A percentile compares a stretch with the other conserved stretches of the same genome.
Conservation (phyloP, 2,329 filamentous ascomycete species). For the Penicillium sp. region DNA sequence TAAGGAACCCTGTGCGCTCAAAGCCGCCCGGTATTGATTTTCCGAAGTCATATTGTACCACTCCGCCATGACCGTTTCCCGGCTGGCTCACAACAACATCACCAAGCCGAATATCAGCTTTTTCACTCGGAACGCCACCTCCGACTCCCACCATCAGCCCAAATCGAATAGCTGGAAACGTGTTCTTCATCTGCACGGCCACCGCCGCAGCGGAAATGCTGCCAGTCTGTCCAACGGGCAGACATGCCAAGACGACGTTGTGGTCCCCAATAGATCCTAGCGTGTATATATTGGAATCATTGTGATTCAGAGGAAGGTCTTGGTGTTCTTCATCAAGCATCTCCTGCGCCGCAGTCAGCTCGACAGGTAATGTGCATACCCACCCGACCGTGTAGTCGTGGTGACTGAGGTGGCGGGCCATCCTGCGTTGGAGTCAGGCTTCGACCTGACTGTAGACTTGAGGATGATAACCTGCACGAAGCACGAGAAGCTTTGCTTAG, state of each 20-base stretch:
- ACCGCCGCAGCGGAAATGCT: slow-evolving; percentile 27
- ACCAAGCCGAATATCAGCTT: slow-evolving; percentile 32
- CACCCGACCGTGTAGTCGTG: slow-evolving; percentile 37
- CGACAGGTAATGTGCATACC: slow-evolving; percentile 36
- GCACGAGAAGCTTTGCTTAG: too few relatives aligned
- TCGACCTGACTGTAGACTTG: too few relatives aligned
- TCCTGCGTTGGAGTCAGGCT: too few relatives aligned
- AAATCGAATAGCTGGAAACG: slow-evolving; percentile 30
- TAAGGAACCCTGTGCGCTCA: slow-evolving; percentile 22
- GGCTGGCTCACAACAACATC: slow-evolving; percentile 35
- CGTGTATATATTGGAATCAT: slow-evolving; percentile 26
- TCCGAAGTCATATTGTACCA: slow-evolving; percentile 36
- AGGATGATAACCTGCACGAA: too few relatives aligned
- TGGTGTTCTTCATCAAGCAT: slow-evolving; percentile 35
- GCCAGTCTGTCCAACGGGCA: slow-evolving; percentile 27
- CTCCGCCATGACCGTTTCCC: slow-evolving; percentile 10
- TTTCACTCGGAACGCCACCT: slow-evolving; percentile 32
- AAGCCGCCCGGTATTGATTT: slow-evolving; percentile 29
- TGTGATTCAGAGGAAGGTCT: background rate
- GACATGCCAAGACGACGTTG: slow-evolving; percentile 32
- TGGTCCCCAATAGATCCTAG: slow-evolving; percentile 29
- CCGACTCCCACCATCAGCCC: slow-evolving; percentile 38
- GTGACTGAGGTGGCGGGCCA: background rate
- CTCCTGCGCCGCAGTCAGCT: slow-evolving; percentile 32
- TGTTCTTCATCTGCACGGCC: slow-evolving; percentile 27